These are phyloP conservation scores for Lippia alba DNA, from an alignment of 305 asterid genomes.

Conservation along the genomic window DNA sequence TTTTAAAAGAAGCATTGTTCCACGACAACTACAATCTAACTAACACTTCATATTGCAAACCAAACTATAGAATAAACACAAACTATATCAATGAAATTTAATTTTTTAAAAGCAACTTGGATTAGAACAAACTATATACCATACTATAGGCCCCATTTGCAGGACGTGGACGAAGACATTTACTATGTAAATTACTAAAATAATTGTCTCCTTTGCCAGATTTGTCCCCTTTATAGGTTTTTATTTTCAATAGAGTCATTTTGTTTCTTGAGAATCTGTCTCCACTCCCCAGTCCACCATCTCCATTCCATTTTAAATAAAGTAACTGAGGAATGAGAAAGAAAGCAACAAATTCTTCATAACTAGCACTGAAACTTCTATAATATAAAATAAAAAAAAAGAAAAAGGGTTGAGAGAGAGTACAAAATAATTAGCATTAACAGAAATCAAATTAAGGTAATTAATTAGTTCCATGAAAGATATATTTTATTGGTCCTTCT, in stretches of 20 bases:
- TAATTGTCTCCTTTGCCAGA: neutral
- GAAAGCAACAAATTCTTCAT: slow-evolving; percentile 33
- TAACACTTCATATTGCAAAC: too few species aligned
- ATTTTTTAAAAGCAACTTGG: neutral
- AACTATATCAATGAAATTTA: too few species aligned
- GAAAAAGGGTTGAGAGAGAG: slow-evolving; percentile 8
- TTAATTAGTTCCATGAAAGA: slow-evolving; percentile 31
- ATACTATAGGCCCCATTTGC: neutral
- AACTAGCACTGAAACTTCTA: slow-evolving; percentile 19
- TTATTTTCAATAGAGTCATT: too few species aligned
- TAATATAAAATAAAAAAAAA: neutral
- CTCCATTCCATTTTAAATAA: neutral
- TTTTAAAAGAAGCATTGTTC: neutral
- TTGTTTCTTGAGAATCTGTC: neutral
- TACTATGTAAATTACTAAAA: too few species aligned
- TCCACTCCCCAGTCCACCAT: neutral
- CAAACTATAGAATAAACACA: too few species aligned
- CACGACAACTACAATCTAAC: too few species aligned
- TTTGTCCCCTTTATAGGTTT: neutral
- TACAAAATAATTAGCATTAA: neutral
- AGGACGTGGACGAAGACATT: neutral
- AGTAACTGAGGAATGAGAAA: slow-evolving; percentile 33
- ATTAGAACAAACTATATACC: neutral
- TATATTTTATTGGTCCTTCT: slow-evolving; percentile 37
- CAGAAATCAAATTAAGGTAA: slow-evolving; percentile 7